phyloP scores from a whole-genome alignment of 495 filamentous ascomycete species.

The Aspergillus saccharolyticus region DNA sequence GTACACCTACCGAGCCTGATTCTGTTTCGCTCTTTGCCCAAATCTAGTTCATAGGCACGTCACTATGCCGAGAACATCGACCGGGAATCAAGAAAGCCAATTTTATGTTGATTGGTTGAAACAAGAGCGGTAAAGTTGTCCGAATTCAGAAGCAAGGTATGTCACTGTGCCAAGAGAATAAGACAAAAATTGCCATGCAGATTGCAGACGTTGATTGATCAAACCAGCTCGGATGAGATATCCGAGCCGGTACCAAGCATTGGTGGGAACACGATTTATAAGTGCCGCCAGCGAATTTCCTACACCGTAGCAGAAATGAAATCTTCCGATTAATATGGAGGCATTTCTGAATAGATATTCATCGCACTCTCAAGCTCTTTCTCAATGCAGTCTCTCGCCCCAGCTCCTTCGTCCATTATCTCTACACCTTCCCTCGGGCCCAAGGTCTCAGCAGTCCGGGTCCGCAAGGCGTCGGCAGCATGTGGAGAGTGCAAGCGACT shows the following conservation, averaged over 20 bases:
- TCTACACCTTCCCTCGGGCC: neutral
- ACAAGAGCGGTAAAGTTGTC: neutral
- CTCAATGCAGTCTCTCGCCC: neutral
- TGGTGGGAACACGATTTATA: neutral
- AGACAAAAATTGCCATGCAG: neutral
- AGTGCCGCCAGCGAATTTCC: neutral
- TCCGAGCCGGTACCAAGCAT: neutral
- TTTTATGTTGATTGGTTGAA: neutral
- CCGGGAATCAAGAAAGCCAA: neutral
- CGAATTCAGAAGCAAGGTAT: neutral
- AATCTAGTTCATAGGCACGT: neutral
- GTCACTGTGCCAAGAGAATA: neutral
- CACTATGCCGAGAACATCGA: neutral
- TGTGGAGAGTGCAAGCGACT: neutral
- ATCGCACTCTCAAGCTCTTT: neutral
- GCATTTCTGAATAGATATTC: neutral
- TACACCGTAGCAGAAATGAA: neutral
- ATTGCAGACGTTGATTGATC: neutral
- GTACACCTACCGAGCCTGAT: neutral
- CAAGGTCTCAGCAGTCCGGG: neutral
- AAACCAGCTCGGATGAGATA: neutral
- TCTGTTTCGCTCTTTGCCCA: neutral
- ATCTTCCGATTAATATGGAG: neutral
- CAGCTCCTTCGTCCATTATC: neutral
- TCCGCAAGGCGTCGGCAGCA: neutral